Conservation (phyloP, 768 basidiomycete species). For the Megacollybia marginata region DNA sequence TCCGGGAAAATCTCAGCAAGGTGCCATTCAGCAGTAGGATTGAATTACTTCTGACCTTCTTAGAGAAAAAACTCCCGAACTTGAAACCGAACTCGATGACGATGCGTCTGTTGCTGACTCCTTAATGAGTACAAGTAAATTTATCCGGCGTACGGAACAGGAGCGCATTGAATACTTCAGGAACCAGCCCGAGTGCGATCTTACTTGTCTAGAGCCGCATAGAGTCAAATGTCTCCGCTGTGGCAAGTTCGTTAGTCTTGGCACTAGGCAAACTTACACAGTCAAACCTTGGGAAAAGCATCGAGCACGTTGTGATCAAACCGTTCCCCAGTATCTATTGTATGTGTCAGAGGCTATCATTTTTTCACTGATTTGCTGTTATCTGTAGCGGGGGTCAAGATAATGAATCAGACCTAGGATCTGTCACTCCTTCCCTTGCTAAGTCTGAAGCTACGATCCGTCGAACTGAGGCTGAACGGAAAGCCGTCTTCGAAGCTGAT, state of each 20-base stretch:
- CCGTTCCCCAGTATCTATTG: slow-evolving; percentile 20
- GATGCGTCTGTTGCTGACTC: slow-evolving; percentile 49
- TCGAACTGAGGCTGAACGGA: slow-evolving; percentile 36
- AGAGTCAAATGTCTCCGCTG: slow-evolving; percentile 55
- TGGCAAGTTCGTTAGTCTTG: slow-evolving; percentile 47
- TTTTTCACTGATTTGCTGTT: neutral
- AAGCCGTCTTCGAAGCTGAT: slow-evolving; percentile 46
- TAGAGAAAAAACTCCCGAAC: slow-evolving; percentile 7
- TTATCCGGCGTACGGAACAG: slow-evolving; percentile 48
- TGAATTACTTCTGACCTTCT: neutral
- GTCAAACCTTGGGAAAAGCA: slow-evolving; percentile 60
- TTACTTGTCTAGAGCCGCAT: slow-evolving; percentile 39
- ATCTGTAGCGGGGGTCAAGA: neutral
- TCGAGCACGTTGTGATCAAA: slow-evolving; percentile 44
- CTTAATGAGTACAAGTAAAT: slow-evolving; percentile 25
- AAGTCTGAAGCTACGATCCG: slow-evolving; percentile 4
- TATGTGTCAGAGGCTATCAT: neutral
- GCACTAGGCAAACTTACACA: slow-evolving; percentile 46
- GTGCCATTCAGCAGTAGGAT: too few relatives aligned
- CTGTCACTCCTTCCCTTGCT: neutral
- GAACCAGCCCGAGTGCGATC: slow-evolving; percentile 51
- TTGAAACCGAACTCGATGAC: slow-evolving; percentile 36
- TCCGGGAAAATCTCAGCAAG: slow-evolving; percentile 2
- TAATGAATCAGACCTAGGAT: neutral
- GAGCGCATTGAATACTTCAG: slow-evolving; percentile 61